phyloP scores from a whole-genome alignment of 2,329 filamentous ascomycete species.

The Laburnicola sp. region DNA sequence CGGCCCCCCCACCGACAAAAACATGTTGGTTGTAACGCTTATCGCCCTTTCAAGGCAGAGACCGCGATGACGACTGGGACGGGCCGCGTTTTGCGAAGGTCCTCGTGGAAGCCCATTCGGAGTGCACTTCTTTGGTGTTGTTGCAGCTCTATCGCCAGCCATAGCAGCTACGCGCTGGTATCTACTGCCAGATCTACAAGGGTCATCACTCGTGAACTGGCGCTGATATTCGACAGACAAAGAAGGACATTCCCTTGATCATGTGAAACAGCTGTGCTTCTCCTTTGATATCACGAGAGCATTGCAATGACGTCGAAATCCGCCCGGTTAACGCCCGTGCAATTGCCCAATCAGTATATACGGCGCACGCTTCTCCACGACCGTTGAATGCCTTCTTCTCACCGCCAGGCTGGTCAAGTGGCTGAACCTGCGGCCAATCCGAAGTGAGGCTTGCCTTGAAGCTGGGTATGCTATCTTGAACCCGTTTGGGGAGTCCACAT shows the following conservation, averaged over 20 bases:
- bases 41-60: not conserved
- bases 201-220: not conserved
- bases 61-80: not conserved
- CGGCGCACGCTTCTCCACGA: not conserved
- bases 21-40: no score
- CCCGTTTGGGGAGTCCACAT: no score
- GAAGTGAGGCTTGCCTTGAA: not conserved
- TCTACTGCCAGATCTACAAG: not conserved
- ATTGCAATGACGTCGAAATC: no score
- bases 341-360: not conserved
- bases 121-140: not conserved
- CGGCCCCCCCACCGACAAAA: not conserved
- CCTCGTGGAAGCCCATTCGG: not conserved
- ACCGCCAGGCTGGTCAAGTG: not conserved
- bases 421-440: not conserved
- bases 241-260: not conserved
- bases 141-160: not conserved
- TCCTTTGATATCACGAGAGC: not conserved
- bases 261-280: no score
- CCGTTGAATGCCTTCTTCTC: not conserved
- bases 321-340: not conserved
- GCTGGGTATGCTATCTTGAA: not conserved
- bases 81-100: no score
- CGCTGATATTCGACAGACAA: not conserved
- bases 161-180: not conserved